Evolutionary conservation across 257 asterid genomes (phyloP).

Genomic region (Petunia secreta): DNA sequence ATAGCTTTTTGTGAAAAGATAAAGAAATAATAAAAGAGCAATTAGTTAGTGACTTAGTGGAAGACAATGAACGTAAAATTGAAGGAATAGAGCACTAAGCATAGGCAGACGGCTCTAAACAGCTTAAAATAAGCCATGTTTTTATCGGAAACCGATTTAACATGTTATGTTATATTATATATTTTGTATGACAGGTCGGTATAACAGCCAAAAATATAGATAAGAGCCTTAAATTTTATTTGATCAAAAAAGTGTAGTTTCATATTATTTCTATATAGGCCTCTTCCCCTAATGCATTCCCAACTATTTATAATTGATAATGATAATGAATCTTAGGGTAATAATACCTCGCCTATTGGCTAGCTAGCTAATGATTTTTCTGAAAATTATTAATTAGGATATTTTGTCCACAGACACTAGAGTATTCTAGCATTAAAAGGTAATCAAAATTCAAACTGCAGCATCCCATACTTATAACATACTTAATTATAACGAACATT

Average conservation of each 20-base stretch:
- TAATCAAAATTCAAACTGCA: no score
- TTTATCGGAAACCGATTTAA: no score
- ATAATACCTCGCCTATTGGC: slow-evolving; percentile 18
- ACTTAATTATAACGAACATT: no score
- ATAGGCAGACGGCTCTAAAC: no score
- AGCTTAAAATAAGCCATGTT: no score
- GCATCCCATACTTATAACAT: no score
- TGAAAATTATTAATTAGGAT: neutral
- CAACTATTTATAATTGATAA: neutral
- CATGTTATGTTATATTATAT: no score
- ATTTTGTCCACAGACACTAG: neutral
- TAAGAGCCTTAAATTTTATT: neutral
- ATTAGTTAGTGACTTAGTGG: slow-evolving; percentile 8
- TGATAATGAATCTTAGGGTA: neutral
- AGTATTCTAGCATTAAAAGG: no score
- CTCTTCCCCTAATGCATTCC: neutral
- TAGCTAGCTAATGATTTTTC: neutral
- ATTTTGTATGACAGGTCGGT: no score
- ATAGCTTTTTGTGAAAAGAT: neutral
- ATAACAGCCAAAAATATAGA: neutral
- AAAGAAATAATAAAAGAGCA: neutral
- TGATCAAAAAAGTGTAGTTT: neutral
- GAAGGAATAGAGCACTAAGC: neutral
- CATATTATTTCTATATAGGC: neutral
- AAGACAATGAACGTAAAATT: slow-evolving; percentile 16